Evolutionary conservation across 208 protist genomes (phyloP), one percentile per base, ranked within the genome.

Genomic region (Wallacemonas collosoma): DNA sequence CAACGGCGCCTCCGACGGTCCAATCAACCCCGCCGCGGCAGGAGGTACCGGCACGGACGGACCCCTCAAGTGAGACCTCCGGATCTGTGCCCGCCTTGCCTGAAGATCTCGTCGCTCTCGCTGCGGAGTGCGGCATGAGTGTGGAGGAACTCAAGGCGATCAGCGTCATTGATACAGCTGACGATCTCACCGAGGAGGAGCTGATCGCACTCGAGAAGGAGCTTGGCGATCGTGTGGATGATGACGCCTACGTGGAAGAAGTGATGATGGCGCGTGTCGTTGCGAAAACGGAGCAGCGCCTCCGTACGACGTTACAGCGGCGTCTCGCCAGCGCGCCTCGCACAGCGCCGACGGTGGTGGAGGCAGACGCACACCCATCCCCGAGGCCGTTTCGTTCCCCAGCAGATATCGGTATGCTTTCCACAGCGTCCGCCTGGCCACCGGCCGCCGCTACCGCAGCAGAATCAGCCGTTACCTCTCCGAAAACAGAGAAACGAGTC

Each of bases 101-200:
- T 5, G 61, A 65, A 11, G 57, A 65, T 41, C 12, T 65, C 43
- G 7, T 65, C 15, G 44, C 60, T 0, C 63, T 68, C 1, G 61
- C 61, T 56, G 45, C 57, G 17, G 35, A 64, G 15, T 62, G 53
- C 8, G 35, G 36, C 55, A 8, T 65, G 3, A 64, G 44, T 36
- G 65, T 62, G 40, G 55, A 73, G 8, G 71, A 38, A 9, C 43
- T 71, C 35, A 57, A 63, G 45, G 79, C 75, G 11, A 71, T 94
- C 26, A 73, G 82, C 61, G 83, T 83, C 43, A 85, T 96, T 56
- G 88, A 94, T 68, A 86, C 91, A 79, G 40, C 80, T 9, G 92
- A 96, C 38, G 81, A 88, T 26, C 79, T 96, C 14, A 94, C 87
- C 8, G 87, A 93, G 67, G 92, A 90, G 36, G 89, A 96, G 77